A percentile compares a stretch with the other conserved stretches of the same genome.
Evolutionary conservation across 805 yeast genomes (phyloP).

Genomic region (Teunomyces funiuensis): DNA sequence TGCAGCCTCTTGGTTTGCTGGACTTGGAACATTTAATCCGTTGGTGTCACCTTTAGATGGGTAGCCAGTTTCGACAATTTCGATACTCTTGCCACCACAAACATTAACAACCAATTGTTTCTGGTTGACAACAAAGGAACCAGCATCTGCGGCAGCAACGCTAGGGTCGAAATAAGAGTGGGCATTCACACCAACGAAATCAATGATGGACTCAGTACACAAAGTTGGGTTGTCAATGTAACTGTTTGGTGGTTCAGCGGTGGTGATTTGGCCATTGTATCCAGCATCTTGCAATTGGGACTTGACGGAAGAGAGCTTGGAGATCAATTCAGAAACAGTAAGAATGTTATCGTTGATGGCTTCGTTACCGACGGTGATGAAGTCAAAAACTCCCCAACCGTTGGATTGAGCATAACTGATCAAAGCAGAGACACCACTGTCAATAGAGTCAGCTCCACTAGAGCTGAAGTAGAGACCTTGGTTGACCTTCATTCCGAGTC

Average conservation of each 20-base stretch:
- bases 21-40: slow-evolving; percentile 72
- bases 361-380: slow-evolving; percentile 85
- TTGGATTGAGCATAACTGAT: slow-evolving; percentile 48
- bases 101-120: slow-evolving; percentile 48
- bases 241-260: slow-evolving; percentile 87
- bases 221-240: slow-evolving; percentile 62
- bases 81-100: slow-evolving; percentile 57
- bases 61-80: slow-evolving; percentile 86
- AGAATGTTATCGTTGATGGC: slow-evolving; percentile 67
- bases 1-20: slow-evolving; percentile 70
- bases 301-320: slow-evolving; percentile 67
- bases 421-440: slow-evolving; percentile 53
- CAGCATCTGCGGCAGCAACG: slow-evolving; percentile 66
- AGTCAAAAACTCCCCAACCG: slow-evolving; percentile 74
- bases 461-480: slow-evolving; percentile 83
- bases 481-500: slow-evolving; percentile 67
- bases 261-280: slow-evolving; percentile 71
- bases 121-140: slow-evolving; percentile 68
- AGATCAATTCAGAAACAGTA: slow-evolving; percentile 59
- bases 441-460: slow-evolving; percentile 69
- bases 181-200: slow-evolving; percentile 82
- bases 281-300: slow-evolving; percentile 62
- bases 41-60: slow-evolving; percentile 72
- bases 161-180: slow-evolving; percentile 78
- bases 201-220: slow-evolving; percentile 70